These are phyloP conservation scores for Leishmania amazonensis DNA, from an alignment of 208 protist genomes.

Conservation along the genomic window DNA sequence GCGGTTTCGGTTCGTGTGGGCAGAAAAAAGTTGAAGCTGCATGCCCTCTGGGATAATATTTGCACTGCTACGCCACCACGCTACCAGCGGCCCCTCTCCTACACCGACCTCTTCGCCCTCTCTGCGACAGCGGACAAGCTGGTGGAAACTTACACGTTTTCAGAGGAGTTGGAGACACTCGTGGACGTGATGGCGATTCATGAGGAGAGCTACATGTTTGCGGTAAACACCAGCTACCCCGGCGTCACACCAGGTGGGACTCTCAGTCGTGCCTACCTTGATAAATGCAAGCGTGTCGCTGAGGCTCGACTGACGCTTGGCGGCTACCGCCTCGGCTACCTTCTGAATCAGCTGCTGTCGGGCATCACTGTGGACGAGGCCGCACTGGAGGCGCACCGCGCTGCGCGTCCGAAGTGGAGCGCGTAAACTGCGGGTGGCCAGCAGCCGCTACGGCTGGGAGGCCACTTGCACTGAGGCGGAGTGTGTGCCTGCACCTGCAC, in stretches of 20 bases:
- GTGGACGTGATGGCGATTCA: slow-evolving; percentile 40
- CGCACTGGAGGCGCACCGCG: slow-evolving; percentile 5
- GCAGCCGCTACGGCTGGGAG: neutral
- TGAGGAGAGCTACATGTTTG: slow-evolving; percentile 63
- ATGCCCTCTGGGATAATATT: slow-evolving; percentile 84
- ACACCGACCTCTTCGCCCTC: slow-evolving; percentile 39
- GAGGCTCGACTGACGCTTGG: slow-evolving; percentile 65
- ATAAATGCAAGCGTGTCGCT: slow-evolving; percentile 45
- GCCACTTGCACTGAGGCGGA: slow-evolving; percentile 1
- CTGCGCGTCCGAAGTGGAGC: neutral
- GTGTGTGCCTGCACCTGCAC: neutral
- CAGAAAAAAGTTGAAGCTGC: slow-evolving; percentile 46
- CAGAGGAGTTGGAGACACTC: slow-evolving; percentile 18
- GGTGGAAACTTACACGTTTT: slow-evolving; percentile 61
- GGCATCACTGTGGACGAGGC: slow-evolving; percentile 26
- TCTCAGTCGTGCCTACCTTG: slow-evolving; percentile 53
- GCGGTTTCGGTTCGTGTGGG: slow-evolving; percentile 36
- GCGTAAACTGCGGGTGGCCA: no score
- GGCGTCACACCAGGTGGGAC: slow-evolving; percentile 30
- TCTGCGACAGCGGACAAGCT: slow-evolving; percentile 50
- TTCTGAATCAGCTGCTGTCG: slow-evolving; percentile 61
- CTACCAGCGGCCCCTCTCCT: slow-evolving; percentile 51
- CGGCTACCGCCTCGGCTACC: slow-evolving; percentile 65
- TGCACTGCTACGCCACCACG: slow-evolving; percentile 37
- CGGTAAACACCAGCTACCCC: slow-evolving; percentile 70